Percentiles rank a stretch among this genome's conserved stretches.
These are phyloP conservation scores for Miamiensis avidus DNA, from an alignment of 169 alveolate genomes.

Conservation along the genomic window DNA sequence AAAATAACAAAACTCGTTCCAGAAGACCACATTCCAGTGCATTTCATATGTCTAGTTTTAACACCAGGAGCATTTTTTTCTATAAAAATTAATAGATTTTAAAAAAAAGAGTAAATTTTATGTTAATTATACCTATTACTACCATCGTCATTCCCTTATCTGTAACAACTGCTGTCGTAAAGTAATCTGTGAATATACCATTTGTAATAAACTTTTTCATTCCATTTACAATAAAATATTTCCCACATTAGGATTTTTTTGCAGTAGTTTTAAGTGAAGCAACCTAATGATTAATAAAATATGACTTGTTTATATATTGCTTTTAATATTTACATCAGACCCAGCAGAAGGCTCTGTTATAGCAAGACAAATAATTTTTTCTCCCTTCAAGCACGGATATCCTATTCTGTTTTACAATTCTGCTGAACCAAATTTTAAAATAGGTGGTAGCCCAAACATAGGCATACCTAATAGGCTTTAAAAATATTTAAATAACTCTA, in stretches of 20 bases:
- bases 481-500: too few relatives aligned
- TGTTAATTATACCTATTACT: too few relatives aligned
- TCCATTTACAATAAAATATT: slow-evolving; percentile 48
- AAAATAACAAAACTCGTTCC: slow-evolving; percentile 59
- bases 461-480: neutral
- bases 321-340: slow-evolving; percentile 31
- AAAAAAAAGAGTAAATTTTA: too few relatives aligned
- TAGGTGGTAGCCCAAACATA: neutral
- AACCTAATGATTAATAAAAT: neutral
- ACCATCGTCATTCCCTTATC: slow-evolving; percentile 48
- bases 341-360: slow-evolving; percentile 49
- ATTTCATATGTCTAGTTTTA: slow-evolving; percentile 51
- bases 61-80: slow-evolving; percentile 46
- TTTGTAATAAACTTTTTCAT: slow-evolving; percentile 57
- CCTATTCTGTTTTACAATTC: neutral
- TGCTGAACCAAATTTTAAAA: neutral
- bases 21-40: slow-evolving; percentile 51
- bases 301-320: too few relatives aligned
- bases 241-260: slow-evolving; percentile 23
- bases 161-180: slow-evolving; percentile 53
- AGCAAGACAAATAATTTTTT: slow-evolving; percentile 47
- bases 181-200: slow-evolving; percentile 52
- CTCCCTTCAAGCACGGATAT: slow-evolving; percentile 21
- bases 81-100: too few relatives aligned
- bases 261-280: neutral